phyloP scores from a whole-genome alignment of 2,329 filamentous ascomycete genomes.

The Claviceps cyperi region DNA sequence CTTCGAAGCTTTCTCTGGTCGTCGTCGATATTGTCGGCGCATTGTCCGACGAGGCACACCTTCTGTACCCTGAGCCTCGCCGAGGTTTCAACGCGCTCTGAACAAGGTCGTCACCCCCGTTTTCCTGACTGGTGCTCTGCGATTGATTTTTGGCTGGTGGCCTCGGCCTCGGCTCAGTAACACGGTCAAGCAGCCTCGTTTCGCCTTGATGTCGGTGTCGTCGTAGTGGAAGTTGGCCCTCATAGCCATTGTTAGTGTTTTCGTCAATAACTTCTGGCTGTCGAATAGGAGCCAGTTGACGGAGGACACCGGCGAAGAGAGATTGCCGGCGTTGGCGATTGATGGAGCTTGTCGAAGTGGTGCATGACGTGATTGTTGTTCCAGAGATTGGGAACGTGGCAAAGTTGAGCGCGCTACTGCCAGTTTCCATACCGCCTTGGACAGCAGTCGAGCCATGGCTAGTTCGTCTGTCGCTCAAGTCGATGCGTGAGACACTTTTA shows the following conservation, averaged over 20 bases:
- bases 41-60: slow-evolving; percentile 9
- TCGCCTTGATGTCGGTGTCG: not conserved
- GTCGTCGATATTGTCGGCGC: slow-evolving; percentile 15
- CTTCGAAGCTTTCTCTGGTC: slow-evolving; percentile 30
- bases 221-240: not conserved
- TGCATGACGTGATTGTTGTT: slow-evolving; percentile 11
- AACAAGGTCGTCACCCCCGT: slow-evolving; percentile 10
- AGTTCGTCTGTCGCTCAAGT: not conserved
- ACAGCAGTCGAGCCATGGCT: not conserved
- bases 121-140: slow-evolving; percentile 9
- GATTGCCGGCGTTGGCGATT: slow-evolving; percentile 5
- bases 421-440: slow-evolving; percentile 2
- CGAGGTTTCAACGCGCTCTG: slow-evolving; percentile 10
- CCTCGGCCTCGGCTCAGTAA: not conserved
- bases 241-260: not conserved
- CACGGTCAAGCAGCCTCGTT: not conserved
- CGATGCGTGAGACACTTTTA: not conserved
- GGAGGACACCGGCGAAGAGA: slow-evolving; percentile 5
- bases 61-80: slow-evolving; percentile 13
- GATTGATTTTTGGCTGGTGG: slow-evolving; percentile 7
- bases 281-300: not conserved
- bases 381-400: slow-evolving; percentile 7
- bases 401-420: slow-evolving; percentile 1
- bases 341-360: slow-evolving; percentile 9
- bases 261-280: not conserved